Evolutionary conservation across 2,329 filamentous ascomycete genomes (phyloP).

Genomic region (Microdochium bolleyi): DNA sequence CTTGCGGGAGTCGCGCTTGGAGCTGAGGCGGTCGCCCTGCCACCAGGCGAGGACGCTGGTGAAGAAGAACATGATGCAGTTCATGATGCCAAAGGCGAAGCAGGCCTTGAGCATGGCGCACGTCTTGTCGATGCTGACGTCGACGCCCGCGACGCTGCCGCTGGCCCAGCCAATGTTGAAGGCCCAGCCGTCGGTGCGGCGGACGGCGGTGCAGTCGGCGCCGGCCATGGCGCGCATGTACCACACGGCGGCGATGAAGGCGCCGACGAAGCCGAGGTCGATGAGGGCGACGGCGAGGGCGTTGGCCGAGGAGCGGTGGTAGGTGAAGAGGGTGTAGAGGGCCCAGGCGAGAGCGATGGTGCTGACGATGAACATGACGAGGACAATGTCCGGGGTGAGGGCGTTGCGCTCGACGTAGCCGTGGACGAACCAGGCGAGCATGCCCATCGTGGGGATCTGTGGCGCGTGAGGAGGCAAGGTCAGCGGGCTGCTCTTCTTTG

Average conservation of each 20-base stretch:
- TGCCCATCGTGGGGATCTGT: slow-evolving; percentile 58
- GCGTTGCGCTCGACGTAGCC: slow-evolving; percentile 47
- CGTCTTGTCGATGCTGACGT: slow-evolving; percentile 58
- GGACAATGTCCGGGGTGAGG: slow-evolving; percentile 53
- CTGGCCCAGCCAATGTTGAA: slow-evolving; percentile 36
- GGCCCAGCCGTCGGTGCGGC: slow-evolving; percentile 55
- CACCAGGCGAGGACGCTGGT: slow-evolving; percentile 63
- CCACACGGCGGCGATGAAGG: slow-evolving; percentile 56
- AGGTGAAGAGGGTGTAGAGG: slow-evolving; percentile 57
- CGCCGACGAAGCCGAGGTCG: slow-evolving; percentile 55
- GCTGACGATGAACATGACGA: slow-evolving; percentile 60
- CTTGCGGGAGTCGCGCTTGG: slow-evolving; percentile 11
- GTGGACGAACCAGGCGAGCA: slow-evolving; percentile 60
- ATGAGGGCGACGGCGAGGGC: slow-evolving; percentile 52
- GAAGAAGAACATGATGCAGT: slow-evolving; percentile 70
- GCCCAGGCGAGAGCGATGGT: slow-evolving; percentile 57
- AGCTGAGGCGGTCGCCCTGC: slow-evolving; percentile 37
- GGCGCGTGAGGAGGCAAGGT: background rate
- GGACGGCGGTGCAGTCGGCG: slow-evolving; percentile 62
- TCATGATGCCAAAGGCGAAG: slow-evolving; percentile 88
- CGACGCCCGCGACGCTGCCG: slow-evolving; percentile 24
- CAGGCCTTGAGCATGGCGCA: slow-evolving; percentile 89
- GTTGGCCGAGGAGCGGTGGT: slow-evolving; percentile 54
- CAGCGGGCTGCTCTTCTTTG: slow-evolving; percentile 1
- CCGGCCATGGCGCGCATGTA: slow-evolving; percentile 49